Percentiles rank a stretch among this genome's conserved stretches.
Conservation (phyloP, 2,329 filamentous ascomycete genomes). For the Thelonectria discophora region DNA sequence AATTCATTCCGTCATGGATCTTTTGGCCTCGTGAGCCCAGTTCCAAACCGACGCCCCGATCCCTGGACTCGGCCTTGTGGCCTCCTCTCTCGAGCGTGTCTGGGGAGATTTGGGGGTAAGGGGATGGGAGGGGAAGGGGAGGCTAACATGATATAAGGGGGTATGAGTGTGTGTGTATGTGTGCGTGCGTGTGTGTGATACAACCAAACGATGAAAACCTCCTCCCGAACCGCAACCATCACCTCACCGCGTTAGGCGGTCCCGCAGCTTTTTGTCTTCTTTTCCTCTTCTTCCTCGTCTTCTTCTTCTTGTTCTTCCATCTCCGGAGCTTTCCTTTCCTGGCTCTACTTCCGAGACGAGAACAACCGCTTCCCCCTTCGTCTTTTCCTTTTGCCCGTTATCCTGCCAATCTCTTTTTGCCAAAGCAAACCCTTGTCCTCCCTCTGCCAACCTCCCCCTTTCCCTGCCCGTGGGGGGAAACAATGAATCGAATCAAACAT, state of each 20-base stretch:
- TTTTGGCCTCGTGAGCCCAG: slow-evolving; percentile 10
- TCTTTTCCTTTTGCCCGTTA: slow-evolving; percentile 15
- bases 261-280: slow-evolving; percentile 23
- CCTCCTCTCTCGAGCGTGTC: not conserved
- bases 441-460: too few relatives aligned
- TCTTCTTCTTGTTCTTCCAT: too few relatives aligned
- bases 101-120: not conserved
- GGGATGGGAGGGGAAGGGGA: slow-evolving; percentile 12
- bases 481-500: too few relatives aligned
- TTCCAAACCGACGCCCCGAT: slow-evolving; percentile 17
- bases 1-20: slow-evolving; percentile 27
- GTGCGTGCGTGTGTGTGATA: slow-evolving; percentile 31
- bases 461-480: too few relatives aligned
- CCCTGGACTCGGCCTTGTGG: slow-evolving; percentile 9
- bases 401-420: slow-evolving; percentile 39
- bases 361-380: slow-evolving; percentile 8
- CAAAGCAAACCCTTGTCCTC: not conserved
- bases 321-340: too few relatives aligned
- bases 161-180: too few relatives aligned
- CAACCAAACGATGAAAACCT: slow-evolving; percentile 23
- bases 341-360: not conserved
- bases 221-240: slow-evolving; percentile 7
- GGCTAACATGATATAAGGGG: slow-evolving; percentile 30
- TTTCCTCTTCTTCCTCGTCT: too few relatives aligned
- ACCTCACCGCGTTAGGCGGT: slow-evolving; percentile 6